Conservation (phyloP, 2,329 filamentous ascomycete species). For the Lanzia echinophila region DNA sequence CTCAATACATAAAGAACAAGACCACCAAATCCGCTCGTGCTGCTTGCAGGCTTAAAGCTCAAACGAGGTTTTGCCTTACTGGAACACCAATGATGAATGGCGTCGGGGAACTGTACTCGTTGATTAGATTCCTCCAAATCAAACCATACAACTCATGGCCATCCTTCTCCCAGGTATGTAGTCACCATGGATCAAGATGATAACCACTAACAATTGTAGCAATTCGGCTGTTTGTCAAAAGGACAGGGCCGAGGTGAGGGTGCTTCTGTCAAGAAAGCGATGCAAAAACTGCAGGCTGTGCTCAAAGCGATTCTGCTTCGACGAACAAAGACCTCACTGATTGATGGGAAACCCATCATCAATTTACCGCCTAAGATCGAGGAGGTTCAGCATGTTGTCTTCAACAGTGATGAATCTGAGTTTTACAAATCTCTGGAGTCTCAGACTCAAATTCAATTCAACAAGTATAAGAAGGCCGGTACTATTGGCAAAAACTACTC, state of each 20-base stretch:
- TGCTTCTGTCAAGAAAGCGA: conserved; percentile 42
- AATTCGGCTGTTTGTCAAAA: conserved; percentile 27
- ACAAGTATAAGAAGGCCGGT: conserved; percentile 64
- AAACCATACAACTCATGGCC: conserved; percentile 63
- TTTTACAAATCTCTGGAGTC: conserved; percentile 63
- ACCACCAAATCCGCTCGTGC: conserved; percentile 55
- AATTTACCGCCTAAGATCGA: conserved; percentile 59
- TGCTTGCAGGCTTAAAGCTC: conserved; percentile 50
- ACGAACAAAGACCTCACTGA: conserved; percentile 70
- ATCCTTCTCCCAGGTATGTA: conserved; percentile 50
- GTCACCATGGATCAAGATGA: conserved; percentile 14
- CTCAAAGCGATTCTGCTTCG: conserved; percentile 77
- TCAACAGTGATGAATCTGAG: conserved; percentile 56
- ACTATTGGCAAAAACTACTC: conserved; percentile 69
- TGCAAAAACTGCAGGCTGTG: conserved; percentile 66
- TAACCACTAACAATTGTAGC: conserved; percentile 11
- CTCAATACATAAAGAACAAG: conserved; percentile 74
- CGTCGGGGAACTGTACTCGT: conserved; percentile 68
- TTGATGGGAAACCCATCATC: conserved; percentile 74
- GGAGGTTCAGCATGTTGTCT: conserved; percentile 54
- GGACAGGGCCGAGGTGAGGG: conserved; percentile 11
- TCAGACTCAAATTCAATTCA: conserved; percentile 64
- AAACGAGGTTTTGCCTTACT: conserved; percentile 66
- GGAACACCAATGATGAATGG: conserved; percentile 89
- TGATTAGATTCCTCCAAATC: conserved; percentile 72